These are phyloP conservation scores for Achlya hypogyna DNA, from an alignment of 352 stramenopile species.

Conservation along the genomic window DNA sequence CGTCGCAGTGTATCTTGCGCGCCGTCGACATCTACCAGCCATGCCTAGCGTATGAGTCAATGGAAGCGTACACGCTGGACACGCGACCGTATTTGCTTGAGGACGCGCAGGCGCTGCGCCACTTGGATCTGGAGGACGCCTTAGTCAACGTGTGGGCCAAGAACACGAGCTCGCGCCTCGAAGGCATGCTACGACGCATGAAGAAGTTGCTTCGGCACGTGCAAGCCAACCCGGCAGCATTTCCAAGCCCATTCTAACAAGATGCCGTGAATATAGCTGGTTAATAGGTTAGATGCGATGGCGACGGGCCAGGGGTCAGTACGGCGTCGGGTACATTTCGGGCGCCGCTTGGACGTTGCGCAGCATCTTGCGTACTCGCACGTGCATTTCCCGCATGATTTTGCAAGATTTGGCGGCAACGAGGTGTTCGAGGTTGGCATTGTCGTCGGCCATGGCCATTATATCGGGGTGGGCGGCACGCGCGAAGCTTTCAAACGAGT, in stretches of 20 bases:
- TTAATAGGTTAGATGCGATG: too few relatives aligned
- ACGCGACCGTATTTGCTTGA: background rate
- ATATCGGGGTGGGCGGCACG: background rate
- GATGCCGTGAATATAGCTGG: too few relatives aligned
- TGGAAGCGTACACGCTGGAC: background rate
- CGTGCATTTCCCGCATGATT: constrained; percentile 2
- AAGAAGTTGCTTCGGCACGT: background rate
- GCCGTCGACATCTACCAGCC: background rate
- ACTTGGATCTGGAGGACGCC: background rate
- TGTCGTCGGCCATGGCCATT: background rate
- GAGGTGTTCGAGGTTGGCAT: background rate
- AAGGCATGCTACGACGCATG: background rate
- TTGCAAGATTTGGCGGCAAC: background rate
- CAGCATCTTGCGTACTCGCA: background rate
- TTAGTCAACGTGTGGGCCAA: background rate
- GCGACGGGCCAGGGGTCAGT: too few relatives aligned
- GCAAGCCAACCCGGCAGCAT: background rate
- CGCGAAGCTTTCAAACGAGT: background rate
- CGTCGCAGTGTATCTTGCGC: background rate
- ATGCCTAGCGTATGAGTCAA: background rate
- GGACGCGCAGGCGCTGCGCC: background rate
- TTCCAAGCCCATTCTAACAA: background rate
- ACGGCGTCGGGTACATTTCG: background rate
- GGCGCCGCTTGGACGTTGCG: background rate
- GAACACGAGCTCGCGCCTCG: background rate